phyloP scores from a whole-genome alignment of 352 stramenopile species.

The Globisporangium cylindrosporum region DNA sequence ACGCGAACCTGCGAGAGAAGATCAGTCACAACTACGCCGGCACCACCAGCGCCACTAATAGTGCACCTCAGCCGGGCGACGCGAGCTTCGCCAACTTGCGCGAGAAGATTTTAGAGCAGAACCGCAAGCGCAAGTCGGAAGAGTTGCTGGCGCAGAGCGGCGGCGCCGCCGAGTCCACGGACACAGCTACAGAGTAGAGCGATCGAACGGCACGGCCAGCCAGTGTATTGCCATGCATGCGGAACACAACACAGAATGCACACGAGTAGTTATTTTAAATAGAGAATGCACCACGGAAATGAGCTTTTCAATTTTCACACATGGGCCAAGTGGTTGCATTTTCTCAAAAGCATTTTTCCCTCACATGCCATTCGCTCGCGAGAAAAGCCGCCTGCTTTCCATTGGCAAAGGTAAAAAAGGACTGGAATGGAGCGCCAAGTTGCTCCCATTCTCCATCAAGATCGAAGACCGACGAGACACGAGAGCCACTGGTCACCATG shows the following conservation, averaged over 20 bases:
- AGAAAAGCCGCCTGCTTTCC: neutral
- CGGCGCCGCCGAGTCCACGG: neutral
- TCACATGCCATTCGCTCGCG: neutral
- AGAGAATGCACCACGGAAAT: neutral
- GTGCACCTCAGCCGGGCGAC: constrained; percentile 19
- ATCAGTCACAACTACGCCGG: constrained; percentile 33
- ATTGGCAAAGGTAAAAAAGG: neutral
- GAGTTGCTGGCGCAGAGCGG: constrained; percentile 16
- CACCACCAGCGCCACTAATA: neutral
- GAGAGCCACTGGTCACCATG: neutral
- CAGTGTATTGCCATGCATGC: neutral
- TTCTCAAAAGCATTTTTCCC: neutral
- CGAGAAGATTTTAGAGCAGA: constrained; percentile 54
- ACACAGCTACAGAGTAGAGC: neutral
- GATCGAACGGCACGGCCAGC: neutral
- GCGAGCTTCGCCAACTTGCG: constrained; percentile 69
- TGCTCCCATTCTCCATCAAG: neutral
- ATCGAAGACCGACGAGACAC: neutral
- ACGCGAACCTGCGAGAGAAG: constrained; percentile 71
- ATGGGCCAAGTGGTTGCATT: neutral
- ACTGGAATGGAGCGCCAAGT: neutral
- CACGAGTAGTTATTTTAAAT: neutral
- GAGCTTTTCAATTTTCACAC: neutral
- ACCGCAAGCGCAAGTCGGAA: constrained; percentile 61
- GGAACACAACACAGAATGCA: neutral